Evolutionary conservation across 768 basidiomycete species (phyloP), one percentile per base, ranked within the genome.

Genomic region (Vararia minispora): DNA sequence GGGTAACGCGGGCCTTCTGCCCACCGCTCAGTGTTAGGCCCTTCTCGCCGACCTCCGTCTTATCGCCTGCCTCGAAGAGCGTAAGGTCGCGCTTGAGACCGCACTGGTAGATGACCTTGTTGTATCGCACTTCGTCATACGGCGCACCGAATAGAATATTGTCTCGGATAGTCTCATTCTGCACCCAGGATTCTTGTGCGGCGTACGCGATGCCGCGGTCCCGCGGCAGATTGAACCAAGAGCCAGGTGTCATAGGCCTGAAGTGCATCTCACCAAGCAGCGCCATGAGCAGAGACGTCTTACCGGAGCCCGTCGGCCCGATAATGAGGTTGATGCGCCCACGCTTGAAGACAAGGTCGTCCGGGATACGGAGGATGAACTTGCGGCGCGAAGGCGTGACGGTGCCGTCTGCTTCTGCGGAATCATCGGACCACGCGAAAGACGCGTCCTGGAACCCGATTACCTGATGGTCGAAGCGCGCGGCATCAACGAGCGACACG

Each of bases 171-270:
- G 81, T 85, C 42, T 80, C 81, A 46, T 86, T 88, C 54, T 79
- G 72, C 2, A 88, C 76, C 85, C 85, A 92, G 4, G 81, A 76
- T 52, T 88, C 84, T 54, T 92, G 87, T 3, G 80, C 79, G 5
- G 80, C 80, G 52, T 84, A 88, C 2, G 84, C 76, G 27, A 91
- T 68, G 5, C 86, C 84, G 1, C 66, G 66, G 3, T 59, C 60
- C 3, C 83, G 63, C 18, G 86, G 85, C 5, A 89, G 68, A 44
- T 72, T 74, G 56, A 69, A 82, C 69, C 72, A 80, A 0, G 81
- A 74, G 29, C 71, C 66, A 1, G 69, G 61, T 7, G 58, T 53
- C 6, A 60, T 59, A 2, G 68, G 70, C 8, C 68, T 55, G 49
- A 74, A 76, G 52, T 81, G 76, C 75, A 84, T 73, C 56, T 83